phyloP scores from a whole-genome alignment of 2,329 filamentous ascomycete genomes.

The Cyclaneusma minus region DNA sequence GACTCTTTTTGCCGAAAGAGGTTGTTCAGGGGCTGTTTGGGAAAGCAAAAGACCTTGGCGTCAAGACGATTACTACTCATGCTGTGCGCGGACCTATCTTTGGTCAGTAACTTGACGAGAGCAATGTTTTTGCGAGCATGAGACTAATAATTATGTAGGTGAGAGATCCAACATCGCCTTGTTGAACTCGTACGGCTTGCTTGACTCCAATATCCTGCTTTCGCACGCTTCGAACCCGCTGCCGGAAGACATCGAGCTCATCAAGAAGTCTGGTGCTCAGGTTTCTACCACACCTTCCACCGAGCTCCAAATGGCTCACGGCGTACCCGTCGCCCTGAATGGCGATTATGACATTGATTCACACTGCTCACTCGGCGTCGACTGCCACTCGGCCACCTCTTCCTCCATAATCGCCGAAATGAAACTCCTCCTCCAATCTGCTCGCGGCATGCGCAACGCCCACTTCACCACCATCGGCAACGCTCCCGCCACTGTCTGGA shows the following conservation, averaged over 20 bases:
- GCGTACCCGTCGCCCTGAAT: conserved; percentile 20
- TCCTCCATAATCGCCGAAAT: conserved; percentile 20
- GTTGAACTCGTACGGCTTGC: conserved; percentile 20
- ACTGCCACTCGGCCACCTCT: conserved; percentile 19
- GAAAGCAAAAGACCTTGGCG: conserved; percentile 18
- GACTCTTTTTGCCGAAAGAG: conserved; percentile 22
- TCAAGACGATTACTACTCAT: conserved; percentile 27
- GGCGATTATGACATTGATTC: conserved; percentile 13
- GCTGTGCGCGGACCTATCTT: conserved; percentile 9
- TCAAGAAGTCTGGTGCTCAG: conserved; percentile 19
- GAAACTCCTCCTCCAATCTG: conserved; percentile 17
- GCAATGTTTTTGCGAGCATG: conserved; percentile 1
- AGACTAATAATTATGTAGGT: conserved; percentile 1
- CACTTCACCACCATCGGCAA: conserved; percentile 13
- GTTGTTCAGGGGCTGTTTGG: conserved; percentile 22
- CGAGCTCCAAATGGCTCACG: conserved; percentile 31
- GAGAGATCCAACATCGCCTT: conserved; percentile 8
- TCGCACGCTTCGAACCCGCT: conserved; percentile 22
- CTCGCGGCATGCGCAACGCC: conserved; percentile 16
- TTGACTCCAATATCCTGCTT: conserved; percentile 25
- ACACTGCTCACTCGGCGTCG: conserved; percentile 19
- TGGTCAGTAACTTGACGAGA: conserved; percentile 4
- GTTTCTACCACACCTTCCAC: conserved; percentile 31
- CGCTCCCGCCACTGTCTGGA: conserved; percentile 14
- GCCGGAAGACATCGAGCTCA: conserved; percentile 19